These are phyloP conservation scores for Geopyxis carbonaria DNA, from an alignment of 495 filamentous ascomycete genomes.

Conservation along the genomic window DNA sequence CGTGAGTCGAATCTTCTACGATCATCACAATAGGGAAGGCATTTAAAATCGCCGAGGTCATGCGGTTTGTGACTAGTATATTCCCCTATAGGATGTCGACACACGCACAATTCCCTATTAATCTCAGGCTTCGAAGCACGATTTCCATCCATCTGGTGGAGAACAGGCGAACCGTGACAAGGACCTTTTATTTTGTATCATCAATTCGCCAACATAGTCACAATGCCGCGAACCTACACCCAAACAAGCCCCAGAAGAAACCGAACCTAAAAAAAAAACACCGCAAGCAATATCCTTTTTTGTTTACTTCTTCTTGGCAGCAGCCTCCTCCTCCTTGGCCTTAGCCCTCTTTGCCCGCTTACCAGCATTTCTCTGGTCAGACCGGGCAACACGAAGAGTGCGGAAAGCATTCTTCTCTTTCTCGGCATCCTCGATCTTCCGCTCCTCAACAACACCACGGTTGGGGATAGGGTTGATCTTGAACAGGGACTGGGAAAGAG, in stretches of 20 bases:
- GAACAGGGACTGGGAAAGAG: constrained; percentile 40
- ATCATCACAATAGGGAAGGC: no score
- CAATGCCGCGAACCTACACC: neutral
- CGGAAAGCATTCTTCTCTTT: constrained; percentile 55
- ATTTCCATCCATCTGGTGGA: no score
- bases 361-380: constrained; percentile 64
- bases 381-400: constrained; percentile 68
- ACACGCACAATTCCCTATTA: no score
- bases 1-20: no score
- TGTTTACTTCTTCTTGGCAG: constrained; percentile 82
- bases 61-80: no score
- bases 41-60: no score
- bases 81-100: no score
- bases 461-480: constrained; percentile 51
- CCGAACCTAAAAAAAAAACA: neutral
- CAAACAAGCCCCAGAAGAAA: neutral
- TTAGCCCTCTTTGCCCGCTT: constrained; percentile 81
- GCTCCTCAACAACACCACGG: constrained; percentile 57
- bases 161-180: no score
- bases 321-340: constrained; percentile 78
- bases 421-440: constrained; percentile 55
- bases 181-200: neutral
- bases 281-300: neutral
- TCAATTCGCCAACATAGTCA: neutral
- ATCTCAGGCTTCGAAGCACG: no score